Evolutionary conservation across 306 rosid species (phyloP), one percentile per base, ranked within the genome.

Genomic region (Casuarina equisetifolia): DNA sequence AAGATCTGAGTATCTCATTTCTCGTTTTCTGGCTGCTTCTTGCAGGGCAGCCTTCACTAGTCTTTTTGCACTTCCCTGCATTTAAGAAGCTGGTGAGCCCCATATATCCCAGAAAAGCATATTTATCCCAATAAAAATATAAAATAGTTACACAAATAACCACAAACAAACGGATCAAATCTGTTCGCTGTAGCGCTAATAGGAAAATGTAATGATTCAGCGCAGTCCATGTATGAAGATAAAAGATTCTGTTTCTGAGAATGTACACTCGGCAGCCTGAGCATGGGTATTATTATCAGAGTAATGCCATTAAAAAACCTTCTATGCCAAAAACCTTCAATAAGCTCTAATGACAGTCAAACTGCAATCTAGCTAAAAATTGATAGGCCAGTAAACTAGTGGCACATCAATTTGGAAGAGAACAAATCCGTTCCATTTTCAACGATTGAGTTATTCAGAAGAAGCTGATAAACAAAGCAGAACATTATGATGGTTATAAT

Each of bases 61-160:
- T 83, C 87, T 87, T 83, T 89, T 91, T 53, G 98, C 98, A 80
- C 90, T 93, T 84, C 98, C 98, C 98, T 93, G 91, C 87, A 81
- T 38, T 49, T 6, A 61, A 51, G 43, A 59, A 59, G 62, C 73
- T 78, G 13, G 19, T 55, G 19, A 42, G 52, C 44, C 19, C 32
- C 10, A 3, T 3, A 13, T 4, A 50, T 17, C 35, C 59, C 6
- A 74, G 59, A 64, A 32, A 63, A n/a, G 5, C 53, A 52, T 19
- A 70, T 25, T 32, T 49, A 70, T 6, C 42, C 15, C 55, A 70
- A 70, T 39, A 70, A 19, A 11, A 16, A 4, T 57, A 48, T 70
- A 15, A 7, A 4, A 57, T 9, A 57, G 1, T 2, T 0, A 25
- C 32, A 1, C 32, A n/a, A 77, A 49, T 25, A 68, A 64, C 44